Conservation (phyloP, 2,329 filamentous ascomycete genomes). For the Akanthomyces muscarius region DNA sequence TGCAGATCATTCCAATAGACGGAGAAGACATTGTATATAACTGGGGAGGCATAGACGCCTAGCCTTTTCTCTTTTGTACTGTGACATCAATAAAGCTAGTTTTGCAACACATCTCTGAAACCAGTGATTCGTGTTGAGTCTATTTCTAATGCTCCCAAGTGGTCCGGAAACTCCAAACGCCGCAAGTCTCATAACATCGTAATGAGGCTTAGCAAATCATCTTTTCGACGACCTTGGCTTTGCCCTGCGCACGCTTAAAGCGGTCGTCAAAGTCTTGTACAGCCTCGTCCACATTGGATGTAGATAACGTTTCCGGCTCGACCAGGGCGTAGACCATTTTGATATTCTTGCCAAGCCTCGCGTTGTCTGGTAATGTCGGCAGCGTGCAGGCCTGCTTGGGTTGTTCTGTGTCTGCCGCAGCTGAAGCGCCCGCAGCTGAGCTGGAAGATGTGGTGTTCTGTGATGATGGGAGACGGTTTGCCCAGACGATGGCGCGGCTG, state of each 20-base stretch:
- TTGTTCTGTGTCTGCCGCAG: not conserved
- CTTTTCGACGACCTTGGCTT: constrained; percentile 79
- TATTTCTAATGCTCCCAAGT: constrained; percentile 4
- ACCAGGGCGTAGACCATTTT: constrained; percentile 70
- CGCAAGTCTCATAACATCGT: constrained; percentile 17
- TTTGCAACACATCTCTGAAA: not conserved
- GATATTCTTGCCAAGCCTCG: constrained; percentile 73
- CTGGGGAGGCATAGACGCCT: constrained; percentile 22
- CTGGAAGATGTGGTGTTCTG: constrained; percentile 13
- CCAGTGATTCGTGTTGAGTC: not conserved
- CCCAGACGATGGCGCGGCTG: constrained; percentile 79
- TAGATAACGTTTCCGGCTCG: constrained; percentile 72
- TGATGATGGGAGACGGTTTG: constrained; percentile 54
- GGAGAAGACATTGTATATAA: constrained; percentile 16
- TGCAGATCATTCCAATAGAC: constrained; percentile 58
- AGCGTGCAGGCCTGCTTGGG: constrained; percentile 26
- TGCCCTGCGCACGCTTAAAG: constrained; percentile 75
- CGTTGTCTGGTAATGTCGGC: constrained; percentile 49
- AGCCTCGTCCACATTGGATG: constrained; percentile 79
- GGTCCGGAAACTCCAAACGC: constrained; percentile 6
- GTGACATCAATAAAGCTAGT: constrained; percentile 12
- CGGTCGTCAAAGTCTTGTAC: constrained; percentile 91
- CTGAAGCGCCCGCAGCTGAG: not conserved
- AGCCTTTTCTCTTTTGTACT: constrained; percentile 6
- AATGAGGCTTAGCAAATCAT: constrained; percentile 45